Base-by-base conservation (phyloP, 257 asterid genomes). In the Solanum lycopersicoides region DNA sequence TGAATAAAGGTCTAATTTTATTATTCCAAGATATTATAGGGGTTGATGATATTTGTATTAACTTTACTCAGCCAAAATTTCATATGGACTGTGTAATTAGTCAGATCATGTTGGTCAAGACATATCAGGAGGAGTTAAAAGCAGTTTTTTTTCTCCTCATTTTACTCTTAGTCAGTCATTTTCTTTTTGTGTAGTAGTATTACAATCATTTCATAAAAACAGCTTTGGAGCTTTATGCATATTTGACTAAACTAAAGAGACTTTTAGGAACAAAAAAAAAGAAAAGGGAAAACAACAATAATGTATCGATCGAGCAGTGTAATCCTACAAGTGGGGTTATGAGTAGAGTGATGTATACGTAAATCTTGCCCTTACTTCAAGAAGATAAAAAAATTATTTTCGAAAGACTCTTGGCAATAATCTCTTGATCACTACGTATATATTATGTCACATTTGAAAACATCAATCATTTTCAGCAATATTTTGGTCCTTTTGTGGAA, bases 21-120 rank as follows among this genome's bases (percentile, higher is more conserved):
- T 44, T 83, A 59, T 63, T 63, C 77, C 72, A 63, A 63, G 77
- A 83, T 83, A 90, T 53, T 42, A 88, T 91, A 92, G 87, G 86
- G 90, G 90, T 92, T 93, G 88, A 93, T 94, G 89, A 93, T 93
- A 79, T 89, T 88, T 87, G 86, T 91, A 90, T 90, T 41, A 87
- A 94, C 91, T 93, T 93, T 92, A 88, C 72, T 90, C 88, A 89
- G 92, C 90, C 89, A 89, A 76, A 71, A 88, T 86, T 89, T 88
- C 91, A 82, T 86, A 89, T 89, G 88, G 92, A 86, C 91, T 85
- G 92, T 91, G 93, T 91, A 88, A 92, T 91, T 90, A 89, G 90
- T 89, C 92, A 89, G 90, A 84, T 85, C 41, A 73, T 91, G 91
- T 88, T 91, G 90, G 88, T 89, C 89, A 88, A 83, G 86, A 87